Conservation (phyloP, 345 rosid species). For the Leavenworthia alabamica region DNA sequence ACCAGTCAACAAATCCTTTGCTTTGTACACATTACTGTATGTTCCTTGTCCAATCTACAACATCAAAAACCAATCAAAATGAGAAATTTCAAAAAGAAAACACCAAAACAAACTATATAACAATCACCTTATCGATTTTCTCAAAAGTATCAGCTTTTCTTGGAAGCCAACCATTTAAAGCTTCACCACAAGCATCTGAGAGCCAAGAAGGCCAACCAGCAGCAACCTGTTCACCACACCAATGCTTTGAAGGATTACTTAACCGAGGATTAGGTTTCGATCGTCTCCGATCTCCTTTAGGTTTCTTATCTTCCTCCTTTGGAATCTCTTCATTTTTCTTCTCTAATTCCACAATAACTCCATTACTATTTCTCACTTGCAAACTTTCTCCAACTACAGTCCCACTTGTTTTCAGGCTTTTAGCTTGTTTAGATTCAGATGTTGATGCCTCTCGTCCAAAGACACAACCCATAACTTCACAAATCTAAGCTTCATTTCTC, state of each 20-base stretch:
- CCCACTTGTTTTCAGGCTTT: slow-evolving; percentile 35
- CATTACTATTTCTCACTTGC: slow-evolving; percentile 37
- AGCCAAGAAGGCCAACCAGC: slow-evolving; percentile 99
- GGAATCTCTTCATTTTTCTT: too few species aligned
- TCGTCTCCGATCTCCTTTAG: slow-evolving; percentile 60
- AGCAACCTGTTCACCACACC: slow-evolving; percentile 84
- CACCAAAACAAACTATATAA: too few species aligned
- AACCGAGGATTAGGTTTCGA: slow-evolving; percentile 55
- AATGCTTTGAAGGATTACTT: slow-evolving; percentile 60
- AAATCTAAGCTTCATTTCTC: slow-evolving; percentile 56
- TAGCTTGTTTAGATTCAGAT: slow-evolving; percentile 50
- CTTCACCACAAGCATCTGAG: slow-evolving; percentile 89
- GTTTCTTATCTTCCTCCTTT: too few species aligned
- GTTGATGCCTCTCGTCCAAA: slow-evolving; percentile 61
- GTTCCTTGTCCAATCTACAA: slow-evolving; percentile 93
- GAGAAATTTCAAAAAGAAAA: not conserved
- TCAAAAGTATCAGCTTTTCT: slow-evolving; percentile 86
- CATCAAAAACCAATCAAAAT: too few species aligned
- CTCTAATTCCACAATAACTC: slow-evolving; percentile 37
- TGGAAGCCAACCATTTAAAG: slow-evolving; percentile 91
- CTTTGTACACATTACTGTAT: slow-evolving; percentile 96
- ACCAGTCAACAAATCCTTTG: slow-evolving; percentile 66
- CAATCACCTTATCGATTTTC: slow-evolving; percentile 87
- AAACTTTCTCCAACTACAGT: slow-evolving; percentile 35
- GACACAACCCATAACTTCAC: slow-evolving; percentile 81